Percentiles rank a stretch among this genome's conserved stretches.
phyloP scores from a whole-genome alignment of 805 yeast genomes.

The Hanseniaspora clermontiae region DNA sequence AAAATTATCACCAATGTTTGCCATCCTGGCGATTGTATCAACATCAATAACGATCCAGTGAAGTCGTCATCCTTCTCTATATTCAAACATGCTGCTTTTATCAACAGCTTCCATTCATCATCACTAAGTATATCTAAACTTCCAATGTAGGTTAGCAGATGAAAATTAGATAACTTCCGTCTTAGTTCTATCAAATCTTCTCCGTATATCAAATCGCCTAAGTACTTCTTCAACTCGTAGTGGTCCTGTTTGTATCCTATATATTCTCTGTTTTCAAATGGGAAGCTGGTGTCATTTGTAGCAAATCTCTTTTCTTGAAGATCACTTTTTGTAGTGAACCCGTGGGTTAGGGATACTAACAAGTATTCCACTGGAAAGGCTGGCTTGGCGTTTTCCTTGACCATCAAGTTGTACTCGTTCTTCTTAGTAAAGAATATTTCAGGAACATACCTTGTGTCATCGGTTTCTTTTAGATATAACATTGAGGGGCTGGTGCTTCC shows the following conservation, averaged over 20 bases:
- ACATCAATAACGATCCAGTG: conserved; percentile 35
- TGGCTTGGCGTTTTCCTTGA: conserved; percentile 80
- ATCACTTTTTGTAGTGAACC: conserved; percentile 54
- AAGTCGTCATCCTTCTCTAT: conserved; percentile 31
- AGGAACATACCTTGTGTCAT: conserved; percentile 72
- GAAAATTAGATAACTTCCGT: conserved; percentile 56
- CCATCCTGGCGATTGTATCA: conserved; percentile 54
- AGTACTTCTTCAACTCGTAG: conserved; percentile 37
- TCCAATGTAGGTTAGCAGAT: conserved; percentile 48
- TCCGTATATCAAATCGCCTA: conserved; percentile 26
- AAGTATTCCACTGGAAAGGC: conserved; percentile 87
- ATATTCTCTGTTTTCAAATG: conserved; percentile 69
- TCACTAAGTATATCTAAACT: conserved; percentile 45
- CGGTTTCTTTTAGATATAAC: conserved; percentile 67
- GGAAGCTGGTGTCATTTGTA: conserved; percentile 36
- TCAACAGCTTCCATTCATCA: conserved; percentile 41
- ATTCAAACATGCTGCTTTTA: conserved; percentile 36
- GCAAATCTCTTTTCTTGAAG: conserved; percentile 30
- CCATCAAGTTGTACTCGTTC: conserved; percentile 79
- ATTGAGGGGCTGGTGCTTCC: conserved; percentile 86
- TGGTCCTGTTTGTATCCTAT: conserved; percentile 65
- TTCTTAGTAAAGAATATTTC: conserved; percentile 75
- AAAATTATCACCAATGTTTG: conserved; percentile 56
- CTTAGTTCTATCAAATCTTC: conserved; percentile 27
- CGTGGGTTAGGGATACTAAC: conserved; percentile 78